Evolutionary conservation across 2,329 filamentous ascomycete species (phyloP).

Genomic region (Diplodia mutila): DNA sequence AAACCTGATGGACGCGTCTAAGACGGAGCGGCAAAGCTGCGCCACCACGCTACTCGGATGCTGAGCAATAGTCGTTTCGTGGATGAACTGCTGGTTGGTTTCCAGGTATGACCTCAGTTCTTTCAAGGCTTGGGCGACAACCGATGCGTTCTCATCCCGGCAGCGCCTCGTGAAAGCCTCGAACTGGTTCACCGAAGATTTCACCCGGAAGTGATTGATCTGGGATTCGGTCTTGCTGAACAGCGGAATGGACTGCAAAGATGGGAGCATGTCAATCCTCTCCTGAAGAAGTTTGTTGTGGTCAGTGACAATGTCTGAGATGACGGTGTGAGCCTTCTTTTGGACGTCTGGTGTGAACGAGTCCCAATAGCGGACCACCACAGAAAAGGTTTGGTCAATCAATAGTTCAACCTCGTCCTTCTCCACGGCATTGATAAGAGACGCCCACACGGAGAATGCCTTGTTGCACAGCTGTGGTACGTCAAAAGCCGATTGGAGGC

Average conservation of each 20-base stretch:
- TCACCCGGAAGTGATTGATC: constrained; percentile 62
- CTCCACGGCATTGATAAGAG: constrained; percentile 70
- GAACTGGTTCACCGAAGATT: constrained; percentile 68
- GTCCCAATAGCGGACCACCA: constrained; percentile 81
- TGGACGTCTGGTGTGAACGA: constrained; percentile 65
- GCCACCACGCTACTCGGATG: constrained; percentile 77
- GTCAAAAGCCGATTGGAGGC: constrained; percentile 80
- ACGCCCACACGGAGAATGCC: constrained; percentile 82
- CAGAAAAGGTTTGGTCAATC: constrained; percentile 86
- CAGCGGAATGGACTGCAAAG: constrained; percentile 70
- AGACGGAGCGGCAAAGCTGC: constrained; percentile 72
- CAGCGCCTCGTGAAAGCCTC: constrained; percentile 74
- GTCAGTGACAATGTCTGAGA: constrained; percentile 67
- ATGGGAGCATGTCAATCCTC: constrained; percentile 76
- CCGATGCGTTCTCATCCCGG: constrained; percentile 80
- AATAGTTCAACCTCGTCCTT: constrained; percentile 78
- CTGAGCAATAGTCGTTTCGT: constrained; percentile 78
- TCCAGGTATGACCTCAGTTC: constrained; percentile 78
- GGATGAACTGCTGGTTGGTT: constrained; percentile 74
- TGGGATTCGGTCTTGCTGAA: constrained; percentile 69
- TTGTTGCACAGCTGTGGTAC: constrained; percentile 73
- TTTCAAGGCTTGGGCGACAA: constrained; percentile 77
- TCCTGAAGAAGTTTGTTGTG: constrained; percentile 65
- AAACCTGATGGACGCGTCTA: constrained; percentile 85
- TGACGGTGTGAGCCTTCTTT: constrained; percentile 62